A percentile compares a stretch with the other conserved stretches of the same genome.
phyloP scores from a whole-genome alignment of 1,284 basidiomycete species.

The Grifola frondosa region DNA sequence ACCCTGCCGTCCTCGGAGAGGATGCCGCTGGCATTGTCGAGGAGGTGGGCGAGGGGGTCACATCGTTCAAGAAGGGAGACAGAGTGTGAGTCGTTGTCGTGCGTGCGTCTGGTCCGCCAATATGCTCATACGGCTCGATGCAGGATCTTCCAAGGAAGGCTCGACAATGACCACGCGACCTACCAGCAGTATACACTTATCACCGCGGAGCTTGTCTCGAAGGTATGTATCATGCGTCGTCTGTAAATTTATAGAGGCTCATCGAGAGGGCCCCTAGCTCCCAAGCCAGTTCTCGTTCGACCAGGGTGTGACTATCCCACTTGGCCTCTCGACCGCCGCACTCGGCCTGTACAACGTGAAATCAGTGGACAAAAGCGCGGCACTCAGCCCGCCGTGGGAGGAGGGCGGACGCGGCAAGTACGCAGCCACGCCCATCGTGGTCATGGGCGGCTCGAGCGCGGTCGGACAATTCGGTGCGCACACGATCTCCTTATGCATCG shows the following conservation, averaged over 20 bases:
- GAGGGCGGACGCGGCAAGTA: conserved; percentile 30
- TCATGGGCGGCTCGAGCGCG: conserved; percentile 35
- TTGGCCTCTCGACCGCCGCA: conserved; percentile 20
- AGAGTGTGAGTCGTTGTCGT: conserved; percentile 37
- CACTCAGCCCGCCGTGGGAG: conserved; percentile 23
- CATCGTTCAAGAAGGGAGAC: conserved; percentile 39
- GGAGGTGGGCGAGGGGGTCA: conserved; percentile 38
- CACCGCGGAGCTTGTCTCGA: conserved; percentile 10
- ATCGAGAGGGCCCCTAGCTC: conserved; percentile 5
- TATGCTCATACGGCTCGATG: background rate
- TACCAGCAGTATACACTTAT: conserved; percentile 27
- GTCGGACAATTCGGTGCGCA: conserved; percentile 40
- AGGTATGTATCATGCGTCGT: no score
- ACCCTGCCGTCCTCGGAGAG: conserved; percentile 44
- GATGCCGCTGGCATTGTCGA: conserved; percentile 45
- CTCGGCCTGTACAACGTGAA: conserved; percentile 13
- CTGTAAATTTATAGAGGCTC: background rate
- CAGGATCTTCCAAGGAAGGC: conserved; percentile 19
- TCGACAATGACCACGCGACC: conserved; percentile 9
- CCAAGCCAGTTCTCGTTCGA: conserved; percentile 21
- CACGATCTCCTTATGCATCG: conserved; percentile 1
- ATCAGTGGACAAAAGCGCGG: background rate
- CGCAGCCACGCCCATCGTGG: conserved; percentile 29
- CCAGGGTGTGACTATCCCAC: conserved; percentile 19
- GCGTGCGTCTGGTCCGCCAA: background rate